These are phyloP conservation scores for Saccharum officinarum DNA, from an alignment of 176 grass and related monocot species.

Conservation along the genomic window DNA sequence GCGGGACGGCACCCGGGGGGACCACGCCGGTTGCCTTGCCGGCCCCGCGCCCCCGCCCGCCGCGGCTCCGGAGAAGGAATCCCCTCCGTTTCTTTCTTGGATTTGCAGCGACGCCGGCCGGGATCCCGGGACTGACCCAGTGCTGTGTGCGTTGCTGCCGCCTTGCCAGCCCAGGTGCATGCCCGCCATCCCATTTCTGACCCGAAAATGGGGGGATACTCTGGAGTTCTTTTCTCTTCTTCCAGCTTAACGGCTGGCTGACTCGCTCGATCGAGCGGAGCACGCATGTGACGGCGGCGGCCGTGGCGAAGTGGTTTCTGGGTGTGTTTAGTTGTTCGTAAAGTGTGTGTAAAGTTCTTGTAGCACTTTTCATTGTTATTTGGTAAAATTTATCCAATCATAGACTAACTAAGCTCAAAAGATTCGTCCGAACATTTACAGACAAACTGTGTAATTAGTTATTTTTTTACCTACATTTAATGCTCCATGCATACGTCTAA, in stretches of 20 bases:
- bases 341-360: too few relatives aligned
- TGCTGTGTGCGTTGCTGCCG: background rate
- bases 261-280: background rate
- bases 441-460: too few relatives aligned
- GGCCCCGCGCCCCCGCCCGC: too few relatives aligned
- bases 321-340: too few relatives aligned
- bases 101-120: background rate
- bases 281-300: background rate
- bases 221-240: background rate
- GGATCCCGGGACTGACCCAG: background rate
- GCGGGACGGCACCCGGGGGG: background rate
- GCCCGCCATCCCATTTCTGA: background rate
- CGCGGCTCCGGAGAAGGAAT: background rate
- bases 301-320: background rate
- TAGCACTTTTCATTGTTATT: too few relatives aligned
- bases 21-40: background rate
- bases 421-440: too few relatives aligned
- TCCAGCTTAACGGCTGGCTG: background rate
- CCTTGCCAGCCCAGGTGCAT: background rate
- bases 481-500: too few relatives aligned
- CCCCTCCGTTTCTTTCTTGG: background rate
- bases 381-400: too few relatives aligned
- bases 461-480: too few relatives aligned
- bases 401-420: too few relatives aligned
- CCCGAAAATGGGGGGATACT: background rate